A percentile compares a stretch with the other conserved stretches of the same genome.
Conservation (phyloP, 1,284 basidiomycete genomes). For the Puccinia coronata region DNA sequence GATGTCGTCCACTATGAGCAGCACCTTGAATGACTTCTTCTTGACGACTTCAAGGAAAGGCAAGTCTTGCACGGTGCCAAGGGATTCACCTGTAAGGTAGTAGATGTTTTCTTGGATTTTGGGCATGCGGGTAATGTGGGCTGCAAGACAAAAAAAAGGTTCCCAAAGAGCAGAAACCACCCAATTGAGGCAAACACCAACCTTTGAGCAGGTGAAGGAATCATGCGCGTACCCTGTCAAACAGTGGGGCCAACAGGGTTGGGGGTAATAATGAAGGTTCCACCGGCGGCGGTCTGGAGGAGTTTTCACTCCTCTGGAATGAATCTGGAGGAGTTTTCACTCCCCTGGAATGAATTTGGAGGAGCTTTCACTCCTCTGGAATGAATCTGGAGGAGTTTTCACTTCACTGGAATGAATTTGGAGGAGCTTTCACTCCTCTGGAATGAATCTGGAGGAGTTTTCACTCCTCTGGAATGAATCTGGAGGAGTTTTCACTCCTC, state of each 20-base stretch:
- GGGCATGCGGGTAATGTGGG: conserved; percentile 99
- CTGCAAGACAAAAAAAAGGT: conserved; percentile 61
- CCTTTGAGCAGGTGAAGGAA: conserved; percentile 93
- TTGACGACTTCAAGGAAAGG: conserved; percentile 99
- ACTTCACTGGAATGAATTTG: too few relatives aligned
- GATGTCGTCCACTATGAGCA: conserved; percentile 96
- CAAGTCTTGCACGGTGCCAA: conserved; percentile 85
- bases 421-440: too few relatives aligned
- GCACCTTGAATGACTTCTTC: conserved; percentile 99
- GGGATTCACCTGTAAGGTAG: conserved; percentile 92
- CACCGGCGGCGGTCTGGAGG: conserved; percentile 95
- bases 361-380: too few relatives aligned
- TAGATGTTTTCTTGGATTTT: conserved; percentile 99
- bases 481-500: too few relatives aligned
- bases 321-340: too few relatives aligned
- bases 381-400: too few relatives aligned
- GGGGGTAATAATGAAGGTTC: conserved; percentile 97
- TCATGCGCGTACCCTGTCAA: conserved; percentile 92
- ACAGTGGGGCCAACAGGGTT: conserved; percentile 86
- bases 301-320: too few relatives aligned
- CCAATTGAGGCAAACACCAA: conserved; percentile 58
- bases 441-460: too few relatives aligned
- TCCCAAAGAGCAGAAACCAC: not conserved
- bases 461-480: too few relatives aligned
- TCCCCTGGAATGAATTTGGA: too few relatives aligned